Percentiles rank a stretch among this genome's conserved stretches.
Conservation (phyloP, 331 rosid genomes). For the Acacia concinna region DNA sequence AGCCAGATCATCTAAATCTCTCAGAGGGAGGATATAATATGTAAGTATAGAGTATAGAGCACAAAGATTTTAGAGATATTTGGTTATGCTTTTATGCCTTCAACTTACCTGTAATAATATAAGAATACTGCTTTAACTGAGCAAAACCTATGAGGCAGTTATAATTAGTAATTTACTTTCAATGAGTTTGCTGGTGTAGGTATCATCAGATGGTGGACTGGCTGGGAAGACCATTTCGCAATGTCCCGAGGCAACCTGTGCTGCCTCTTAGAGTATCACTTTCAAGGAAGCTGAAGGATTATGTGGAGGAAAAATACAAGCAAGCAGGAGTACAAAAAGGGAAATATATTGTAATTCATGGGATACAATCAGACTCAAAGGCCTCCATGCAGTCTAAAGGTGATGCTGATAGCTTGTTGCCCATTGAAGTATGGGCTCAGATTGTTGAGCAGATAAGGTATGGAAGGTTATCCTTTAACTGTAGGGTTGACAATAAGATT, state of each 20-base stretch:
- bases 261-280: constrained; percentile 66
- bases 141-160: not conserved
- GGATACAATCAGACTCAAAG: constrained; percentile 80
- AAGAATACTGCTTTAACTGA: not conserved
- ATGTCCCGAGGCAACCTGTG: constrained; percentile 59
- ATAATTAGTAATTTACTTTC: constrained; percentile 8
- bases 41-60: constrained; percentile 47
- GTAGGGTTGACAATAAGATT: not conserved
- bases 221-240: constrained; percentile 73
- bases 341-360: constrained; percentile 80
- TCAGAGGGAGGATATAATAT: constrained; percentile 87
- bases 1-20: constrained; percentile 59
- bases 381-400: constrained; percentile 93
- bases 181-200: constrained; percentile 50
- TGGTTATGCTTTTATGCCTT: constrained; percentile 17
- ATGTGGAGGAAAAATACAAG: constrained; percentile 60
- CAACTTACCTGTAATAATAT: too few relatives aligned
- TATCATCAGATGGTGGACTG: constrained; percentile 89
- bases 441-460: constrained; percentile 49
- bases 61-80: constrained; percentile 20
- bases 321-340: constrained; percentile 65
- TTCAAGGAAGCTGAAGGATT: constrained; percentile 81
- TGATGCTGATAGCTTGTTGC: constrained; percentile 80
- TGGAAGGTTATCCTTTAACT: not conserved
- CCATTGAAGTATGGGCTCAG: constrained; percentile 73